Base-by-base conservation (phyloP, 768 basidiomycete genomes). In the Rhodotorula babjevae region DNA sequence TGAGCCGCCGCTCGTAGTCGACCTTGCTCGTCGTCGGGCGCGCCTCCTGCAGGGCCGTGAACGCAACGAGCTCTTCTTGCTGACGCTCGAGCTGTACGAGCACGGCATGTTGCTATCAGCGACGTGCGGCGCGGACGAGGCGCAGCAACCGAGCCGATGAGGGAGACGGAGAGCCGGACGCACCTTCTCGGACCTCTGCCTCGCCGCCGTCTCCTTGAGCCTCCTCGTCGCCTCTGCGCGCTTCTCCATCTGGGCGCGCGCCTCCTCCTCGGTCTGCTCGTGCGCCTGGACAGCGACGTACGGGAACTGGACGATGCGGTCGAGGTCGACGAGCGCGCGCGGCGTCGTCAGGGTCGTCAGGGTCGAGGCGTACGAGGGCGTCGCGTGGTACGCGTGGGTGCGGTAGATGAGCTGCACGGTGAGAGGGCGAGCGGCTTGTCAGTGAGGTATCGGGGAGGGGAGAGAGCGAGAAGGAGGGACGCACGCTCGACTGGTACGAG, bases 201-300 rank as follows among this genome's bases (percentile, higher is more conserved):
- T 91, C 0, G 90, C 89, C 40, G 93, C 92, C 76, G 94, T 86
- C 80, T 97, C 94, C 81, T 96, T 94, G 63, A 99, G 80, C 78
- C 91, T 88, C 67, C 87, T 85, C 0, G 92, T 93, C 77, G 93
- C 90, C 81, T 97, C 94, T 79, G 86, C 88, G 67, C 90, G 83
- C 80, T 87, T 89, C 81, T 97, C 93, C 2, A 89, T 84, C 50
- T 88, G 85, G 49, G 87, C 85, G 9, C 87, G 86, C 0, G 96
- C 80, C 78, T 97, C 93, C 77, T 97, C 95, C 74, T 94, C 92
- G 0, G 91, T 89, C 80, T 93, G 91, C 53, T 91, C 89, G 1
- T 84, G 81, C 1, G 85, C 84, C 55, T 14, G 15, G 29, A 56
- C 29, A 33, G 65, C 76, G 0, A 86, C 82, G 78, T 87, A 97